phyloP scores from a whole-genome alignment of 2,329 filamentous ascomycete genomes.

The Nemania sp. region DNA sequence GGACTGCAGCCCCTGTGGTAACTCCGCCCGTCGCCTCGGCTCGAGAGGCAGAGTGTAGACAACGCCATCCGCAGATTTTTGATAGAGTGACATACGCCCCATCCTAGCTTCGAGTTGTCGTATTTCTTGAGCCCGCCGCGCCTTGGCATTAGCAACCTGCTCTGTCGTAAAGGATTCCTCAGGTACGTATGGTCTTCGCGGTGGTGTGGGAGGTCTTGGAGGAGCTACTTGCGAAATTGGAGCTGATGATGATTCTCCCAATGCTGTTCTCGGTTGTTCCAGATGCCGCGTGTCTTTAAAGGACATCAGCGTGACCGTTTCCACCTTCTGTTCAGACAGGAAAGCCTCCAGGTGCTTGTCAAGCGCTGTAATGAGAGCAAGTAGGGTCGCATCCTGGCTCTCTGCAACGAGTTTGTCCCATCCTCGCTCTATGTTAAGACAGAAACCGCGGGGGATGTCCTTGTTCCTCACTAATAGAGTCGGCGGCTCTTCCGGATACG shows the following conservation, averaged over 20 bases:
- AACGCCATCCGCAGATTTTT: constrained; percentile 76
- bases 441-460: constrained; percentile 77
- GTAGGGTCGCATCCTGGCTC: constrained; percentile 67
- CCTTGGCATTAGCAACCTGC: constrained; percentile 72
- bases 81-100: constrained; percentile 73
- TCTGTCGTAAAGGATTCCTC: constrained; percentile 67
- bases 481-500: constrained; percentile 71
- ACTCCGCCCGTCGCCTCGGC: constrained; percentile 68
- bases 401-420: constrained; percentile 74
- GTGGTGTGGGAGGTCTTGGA: constrained; percentile 23
- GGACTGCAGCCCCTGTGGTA: constrained; percentile 70
- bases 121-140: constrained; percentile 72
- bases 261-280: constrained; percentile 42
- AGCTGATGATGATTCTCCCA: constrained; percentile 37
- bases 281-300: constrained; percentile 68
- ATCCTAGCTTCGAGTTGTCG: constrained; percentile 82
- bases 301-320: constrained; percentile 76
- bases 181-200: constrained; percentile 53
- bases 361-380: constrained; percentile 75
- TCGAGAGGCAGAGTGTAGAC: constrained; percentile 78
- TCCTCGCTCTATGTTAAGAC: constrained; percentile 80
- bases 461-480: constrained; percentile 74
- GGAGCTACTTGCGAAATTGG: constrained; percentile 29
- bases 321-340: constrained; percentile 75
- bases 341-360: constrained; percentile 79